These are phyloP conservation scores for Elsinoe necatrix DNA, from an alignment of 2,329 filamentous ascomycete genomes.

Conservation along the genomic window DNA sequence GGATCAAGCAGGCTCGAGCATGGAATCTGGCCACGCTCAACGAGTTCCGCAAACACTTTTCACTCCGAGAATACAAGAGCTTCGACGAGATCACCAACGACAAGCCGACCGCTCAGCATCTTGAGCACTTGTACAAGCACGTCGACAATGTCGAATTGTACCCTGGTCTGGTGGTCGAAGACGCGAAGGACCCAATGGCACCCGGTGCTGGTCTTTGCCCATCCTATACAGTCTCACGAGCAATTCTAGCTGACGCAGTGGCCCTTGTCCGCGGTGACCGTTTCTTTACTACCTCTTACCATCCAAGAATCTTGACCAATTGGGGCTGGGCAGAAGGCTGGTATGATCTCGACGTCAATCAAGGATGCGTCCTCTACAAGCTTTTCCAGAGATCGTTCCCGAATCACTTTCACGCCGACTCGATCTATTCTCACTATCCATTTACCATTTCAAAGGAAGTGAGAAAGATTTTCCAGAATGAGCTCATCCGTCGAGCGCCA, in stretches of 20 bases:
- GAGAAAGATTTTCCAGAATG: conserved; percentile 36
- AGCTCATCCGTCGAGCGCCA: conserved; percentile 25
- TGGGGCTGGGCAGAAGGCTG: conserved; percentile 42
- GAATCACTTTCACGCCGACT: conserved; percentile 40
- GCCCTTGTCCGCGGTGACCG: conserved; percentile 51
- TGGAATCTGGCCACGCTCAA: conserved; percentile 57
- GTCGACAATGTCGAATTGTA: conserved; percentile 63
- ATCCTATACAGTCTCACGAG: conserved; percentile 47
- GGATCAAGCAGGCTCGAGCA: conserved; percentile 53
- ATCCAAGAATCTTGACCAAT: conserved; percentile 30
- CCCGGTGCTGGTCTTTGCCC: conserved; percentile 47
- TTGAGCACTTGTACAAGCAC: conserved; percentile 53
- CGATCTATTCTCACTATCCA: conserved; percentile 44
- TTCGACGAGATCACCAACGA: conserved; percentile 54
- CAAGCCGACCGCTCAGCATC: conserved; percentile 45
- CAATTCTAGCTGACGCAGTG: conserved; percentile 53
- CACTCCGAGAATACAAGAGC: conserved; percentile 46
- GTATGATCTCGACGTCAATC: conserved; percentile 37
- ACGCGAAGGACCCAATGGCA: conserved; percentile 43
- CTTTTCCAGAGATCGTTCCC: conserved; percentile 44
- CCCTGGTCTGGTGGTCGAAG: conserved; percentile 57
- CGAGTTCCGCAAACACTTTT: conserved; percentile 57
- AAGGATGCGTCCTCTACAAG: conserved; percentile 45
- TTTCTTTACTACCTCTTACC: conserved; percentile 45
- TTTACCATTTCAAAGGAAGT: conserved; percentile 39